Percentiles rank a stretch among this genome's conserved stretches.
phyloP scores from a whole-genome alignment of 768 basidiomycete species.

The Lentinula sp. region DNA sequence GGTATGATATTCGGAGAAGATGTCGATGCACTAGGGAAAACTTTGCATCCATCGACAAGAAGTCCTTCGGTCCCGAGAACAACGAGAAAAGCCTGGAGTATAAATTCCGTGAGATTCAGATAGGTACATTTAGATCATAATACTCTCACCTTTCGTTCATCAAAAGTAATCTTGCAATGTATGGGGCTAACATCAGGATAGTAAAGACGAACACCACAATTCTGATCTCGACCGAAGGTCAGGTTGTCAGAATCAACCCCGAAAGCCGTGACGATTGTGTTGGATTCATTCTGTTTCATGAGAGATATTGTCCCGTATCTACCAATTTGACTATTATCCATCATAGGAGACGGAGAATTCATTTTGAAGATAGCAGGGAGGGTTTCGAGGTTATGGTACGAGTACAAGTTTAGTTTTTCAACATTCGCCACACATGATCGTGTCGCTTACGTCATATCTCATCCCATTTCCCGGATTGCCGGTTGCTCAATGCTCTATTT shows the following conservation, averaged over 20 bases:
- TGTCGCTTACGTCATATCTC: neutral
- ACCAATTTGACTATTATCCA: slow-evolving; percentile 42
- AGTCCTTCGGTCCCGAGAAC: slow-evolving; percentile 56
- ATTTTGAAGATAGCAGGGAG: neutral
- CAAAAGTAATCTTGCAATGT: slow-evolving; percentile 65
- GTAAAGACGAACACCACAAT: slow-evolving; percentile 64
- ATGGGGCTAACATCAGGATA: slow-evolving; percentile 55
- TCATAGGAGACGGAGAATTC: neutral
- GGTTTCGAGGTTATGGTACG: neutral
- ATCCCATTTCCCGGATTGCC: neutral
- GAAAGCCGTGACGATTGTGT: slow-evolving; percentile 52
- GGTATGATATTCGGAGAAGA: slow-evolving; percentile 49
- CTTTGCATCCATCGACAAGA: slow-evolving; percentile 54
- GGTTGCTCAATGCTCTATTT: no score
- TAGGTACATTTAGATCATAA: neutral
- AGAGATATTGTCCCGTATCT: slow-evolving; percentile 60
- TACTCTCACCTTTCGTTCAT: slow-evolving; percentile 50
- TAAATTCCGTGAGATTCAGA: neutral
- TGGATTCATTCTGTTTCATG: slow-evolving; percentile 44
- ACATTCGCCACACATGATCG: neutral
- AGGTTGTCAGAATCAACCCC: slow-evolving; percentile 65
- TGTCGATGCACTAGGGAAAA: slow-evolving; percentile 37
- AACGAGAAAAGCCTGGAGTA: slow-evolving; percentile 54
- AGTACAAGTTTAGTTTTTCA: neutral
- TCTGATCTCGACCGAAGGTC: slow-evolving; percentile 62